Evolutionary conservation across 176 grass and related monocot genomes (phyloP).

Genomic region (Rhynchospora tenuis): DNA sequence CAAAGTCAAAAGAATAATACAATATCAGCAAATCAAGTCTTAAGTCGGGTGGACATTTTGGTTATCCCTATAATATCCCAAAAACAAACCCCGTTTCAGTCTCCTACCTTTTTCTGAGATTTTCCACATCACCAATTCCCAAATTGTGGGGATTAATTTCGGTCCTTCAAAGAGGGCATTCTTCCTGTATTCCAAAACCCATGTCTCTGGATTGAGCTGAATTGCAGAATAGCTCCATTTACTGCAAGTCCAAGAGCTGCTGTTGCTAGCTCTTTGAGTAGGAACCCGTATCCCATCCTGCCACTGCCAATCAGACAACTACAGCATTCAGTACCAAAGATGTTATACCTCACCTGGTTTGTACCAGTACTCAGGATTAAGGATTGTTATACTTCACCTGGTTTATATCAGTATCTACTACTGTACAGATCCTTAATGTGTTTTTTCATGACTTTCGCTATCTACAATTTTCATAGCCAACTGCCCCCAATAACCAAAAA

Average conservation of each 20-base stretch:
- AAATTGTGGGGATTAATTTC: constrained; percentile 45
- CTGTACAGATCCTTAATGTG: neutral
- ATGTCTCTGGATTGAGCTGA: constrained; percentile 55
- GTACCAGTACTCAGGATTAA: neutral
- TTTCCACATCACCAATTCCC: constrained; percentile 39
- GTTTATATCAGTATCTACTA: neutral
- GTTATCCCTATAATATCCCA: constrained; percentile 14
- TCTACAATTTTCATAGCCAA: neutral
- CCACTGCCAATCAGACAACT: constrained; percentile 48
- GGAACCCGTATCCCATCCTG: constrained; percentile 42
- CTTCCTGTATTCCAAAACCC: constrained; percentile 78
- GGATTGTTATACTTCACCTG: neutral
- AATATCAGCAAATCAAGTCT: neutral
- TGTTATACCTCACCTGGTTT: neutral
- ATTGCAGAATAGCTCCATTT: constrained; percentile 35
- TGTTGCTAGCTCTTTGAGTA: constrained; percentile 44
- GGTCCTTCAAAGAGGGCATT: constrained; percentile 56
- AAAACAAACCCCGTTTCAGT: constrained; percentile 1
- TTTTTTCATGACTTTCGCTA: neutral
- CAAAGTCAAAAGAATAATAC: neutral
- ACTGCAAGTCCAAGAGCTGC: constrained; percentile 53
- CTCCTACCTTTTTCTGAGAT: constrained; percentile 26
- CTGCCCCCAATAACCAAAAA: neutral
- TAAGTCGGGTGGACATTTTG: constrained; percentile 36
- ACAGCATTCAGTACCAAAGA: neutral